Evolutionary conservation across 257 asterid species (phyloP), one percentile per base, ranked within the genome.

Genomic region (Nicotiana otophora): DNA sequence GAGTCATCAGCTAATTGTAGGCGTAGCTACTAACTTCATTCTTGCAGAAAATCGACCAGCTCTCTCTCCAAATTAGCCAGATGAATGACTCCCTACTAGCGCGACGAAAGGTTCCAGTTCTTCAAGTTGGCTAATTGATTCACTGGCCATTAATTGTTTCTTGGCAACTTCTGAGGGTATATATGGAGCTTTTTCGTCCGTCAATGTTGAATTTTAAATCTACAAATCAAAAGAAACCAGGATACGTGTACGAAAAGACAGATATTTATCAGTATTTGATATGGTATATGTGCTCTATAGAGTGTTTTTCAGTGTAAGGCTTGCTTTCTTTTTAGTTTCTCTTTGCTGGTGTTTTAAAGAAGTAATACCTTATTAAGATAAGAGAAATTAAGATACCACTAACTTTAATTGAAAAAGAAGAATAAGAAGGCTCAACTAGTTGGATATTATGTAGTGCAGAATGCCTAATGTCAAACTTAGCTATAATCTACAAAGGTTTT

Each of bases 1-100:
- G 58, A 53, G 5, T 26, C 17, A 65, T 11, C 10, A 3, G 23
- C 46, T 30, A 53, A 66, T 81, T 77, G 4, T 51, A 23, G 26
- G 26, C 26, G 26, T 23, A 74, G 48, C 10, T 57, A 30, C 42
- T 23, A 58, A 33, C 63, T 86, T 55, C 7, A 14, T 10, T 51
- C 62, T 61, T 81, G 89, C 95, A 92, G 95, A 90, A 84, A 91
- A 92, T 94, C 88, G 79, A 81, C 7, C 91, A 94, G 82, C 90
- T 94, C 12, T 30, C 89, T 7, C 85, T 87, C 14, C 95, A 91
- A 86, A 85, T 91, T 67, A 87, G 92, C 26, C 89, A 81, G 55
- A 86, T 89, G 90, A 94, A 92, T 67, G 95, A 92, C 53, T 77
- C 83, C 57, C 72, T 92, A 26, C 83, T 53, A 75, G 86, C 93